A percentile compares a stretch with the other conserved stretches of the same genome.
Conservation (phyloP, 1,284 basidiomycete species). For the Melampsora americana region DNA sequence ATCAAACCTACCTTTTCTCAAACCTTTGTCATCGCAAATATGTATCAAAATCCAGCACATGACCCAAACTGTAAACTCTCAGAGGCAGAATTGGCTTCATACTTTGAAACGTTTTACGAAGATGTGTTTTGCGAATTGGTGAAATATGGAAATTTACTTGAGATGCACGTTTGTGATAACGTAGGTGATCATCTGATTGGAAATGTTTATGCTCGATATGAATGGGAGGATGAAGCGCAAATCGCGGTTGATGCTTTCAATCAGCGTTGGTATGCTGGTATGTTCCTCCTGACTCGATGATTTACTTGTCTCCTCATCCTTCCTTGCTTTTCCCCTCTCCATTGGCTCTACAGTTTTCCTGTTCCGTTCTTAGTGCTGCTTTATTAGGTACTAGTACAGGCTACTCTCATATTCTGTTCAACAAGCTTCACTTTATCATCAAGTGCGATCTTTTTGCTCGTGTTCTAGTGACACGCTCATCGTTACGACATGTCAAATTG, state of each 20-base stretch:
- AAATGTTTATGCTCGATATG: constrained; percentile 96
- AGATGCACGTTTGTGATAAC: constrained; percentile 98
- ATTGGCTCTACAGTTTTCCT: background rate
- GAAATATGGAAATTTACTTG: constrained; percentile 90
- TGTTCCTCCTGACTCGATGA: constrained; percentile 51
- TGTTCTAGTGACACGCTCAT: background rate
- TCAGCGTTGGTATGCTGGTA: constrained; percentile 95
- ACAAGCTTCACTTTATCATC: constrained; percentile 14
- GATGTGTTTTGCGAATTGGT: constrained; percentile 66
- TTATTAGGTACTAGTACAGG: constrained; percentile 3
- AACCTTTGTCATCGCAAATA: constrained; percentile 95
- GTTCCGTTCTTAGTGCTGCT: background rate
- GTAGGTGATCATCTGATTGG: constrained; percentile 98
- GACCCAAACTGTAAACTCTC: constrained; percentile 81
- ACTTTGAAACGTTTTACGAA: constrained; percentile 96
- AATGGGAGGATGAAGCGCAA: constrained; percentile 97
- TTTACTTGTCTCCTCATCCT: constrained; percentile 14
- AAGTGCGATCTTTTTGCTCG: constrained; percentile 7
- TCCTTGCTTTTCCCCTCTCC: background rate
- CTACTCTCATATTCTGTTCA: constrained; percentile 12
- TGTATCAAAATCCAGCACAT: constrained; percentile 96
- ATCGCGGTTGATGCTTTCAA: constrained; percentile 88
- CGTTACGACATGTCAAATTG: background rate
- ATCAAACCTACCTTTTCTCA: constrained; percentile 96
- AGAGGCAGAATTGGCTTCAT: constrained; percentile 82